Percentiles rank a stretch among this genome's conserved stretches.
These are phyloP conservation scores for Carex littledalei DNA, from an alignment of 176 grass and related monocot species.

Conservation along the genomic window DNA sequence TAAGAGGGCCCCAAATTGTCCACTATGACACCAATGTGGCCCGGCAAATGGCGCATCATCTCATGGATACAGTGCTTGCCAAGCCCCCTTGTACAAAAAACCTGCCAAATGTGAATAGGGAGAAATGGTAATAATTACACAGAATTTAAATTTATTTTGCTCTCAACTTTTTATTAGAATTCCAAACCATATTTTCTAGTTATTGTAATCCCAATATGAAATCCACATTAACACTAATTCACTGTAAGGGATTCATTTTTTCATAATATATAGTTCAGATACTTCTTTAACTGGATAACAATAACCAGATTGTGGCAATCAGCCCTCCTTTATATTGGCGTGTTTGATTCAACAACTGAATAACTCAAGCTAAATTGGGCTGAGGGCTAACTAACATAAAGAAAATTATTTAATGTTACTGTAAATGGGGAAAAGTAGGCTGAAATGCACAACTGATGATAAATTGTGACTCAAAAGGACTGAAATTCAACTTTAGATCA, in stretches of 20 bases:
- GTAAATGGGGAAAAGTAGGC: not conserved
- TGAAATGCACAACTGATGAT: not conserved
- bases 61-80: slow-evolving; percentile 80
- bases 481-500: not conserved
- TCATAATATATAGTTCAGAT: not conserved
- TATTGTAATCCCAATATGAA: not conserved
- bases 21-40: slow-evolving; percentile 42
- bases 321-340: not conserved
- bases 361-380: not conserved
- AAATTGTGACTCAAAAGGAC: not conserved
- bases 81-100: slow-evolving; percentile 61
- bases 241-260: not conserved
- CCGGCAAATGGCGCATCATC: slow-evolving; percentile 53
- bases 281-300: slow-evolving; percentile 1
- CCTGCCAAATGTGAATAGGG: slow-evolving; percentile 32
- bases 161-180: not conserved
- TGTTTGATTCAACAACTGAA: not conserved
- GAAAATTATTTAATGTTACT: not conserved
- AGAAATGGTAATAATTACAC: slow-evolving; percentile 25
- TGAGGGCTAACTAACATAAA: not conserved
- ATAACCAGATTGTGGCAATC: not conserved
- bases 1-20: slow-evolving; percentile 48
- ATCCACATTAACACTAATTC: not conserved
- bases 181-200: not conserved
- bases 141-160: not conserved